Percentiles rank a stretch among this genome's conserved stretches.
Evolutionary conservation across 306 rosid species (phyloP).

Genomic region (Quercus glauca): DNA sequence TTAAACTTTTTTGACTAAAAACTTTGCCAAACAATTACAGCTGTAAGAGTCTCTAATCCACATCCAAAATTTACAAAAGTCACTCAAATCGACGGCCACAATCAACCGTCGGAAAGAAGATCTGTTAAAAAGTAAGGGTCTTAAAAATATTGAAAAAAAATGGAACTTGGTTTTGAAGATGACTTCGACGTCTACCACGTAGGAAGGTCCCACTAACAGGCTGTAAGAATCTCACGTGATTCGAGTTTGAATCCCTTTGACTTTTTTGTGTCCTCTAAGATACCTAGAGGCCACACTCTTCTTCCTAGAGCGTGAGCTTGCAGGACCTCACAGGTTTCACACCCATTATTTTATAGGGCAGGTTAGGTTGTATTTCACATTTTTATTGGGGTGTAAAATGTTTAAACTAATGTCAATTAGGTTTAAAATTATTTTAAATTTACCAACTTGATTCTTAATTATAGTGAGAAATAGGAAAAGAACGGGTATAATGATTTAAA

Average conservation of each 20-base stretch:
- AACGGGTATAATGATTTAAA: too few species aligned
- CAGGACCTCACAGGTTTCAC: background rate
- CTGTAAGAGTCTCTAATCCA: conserved; percentile 37
- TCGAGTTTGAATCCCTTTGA: conserved; percentile 55
- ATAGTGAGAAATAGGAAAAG: too few species aligned
- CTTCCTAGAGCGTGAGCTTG: background rate
- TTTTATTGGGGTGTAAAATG: too few species aligned
- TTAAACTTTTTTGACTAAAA: conserved; percentile 41
- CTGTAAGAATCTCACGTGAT: conserved; percentile 97
- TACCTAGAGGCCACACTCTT: conserved; percentile 14
- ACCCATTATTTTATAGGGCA: too few species aligned
- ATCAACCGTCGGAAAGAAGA: background rate
- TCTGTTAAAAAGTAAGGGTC: background rate
- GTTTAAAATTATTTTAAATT: too few species aligned
- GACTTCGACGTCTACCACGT: conserved; percentile 60
- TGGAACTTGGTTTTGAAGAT: background rate
- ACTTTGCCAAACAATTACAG: conserved; percentile 29
- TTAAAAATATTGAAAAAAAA: background rate
- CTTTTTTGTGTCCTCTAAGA: conserved; percentile 26
- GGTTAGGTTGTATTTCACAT: too few species aligned
- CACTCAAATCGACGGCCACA: conserved; percentile 22
- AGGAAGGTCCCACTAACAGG: conserved; percentile 76
- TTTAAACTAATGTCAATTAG: too few species aligned
- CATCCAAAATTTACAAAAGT: background rate
- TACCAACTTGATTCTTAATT: too few species aligned